These are phyloP conservation scores for Penicillium palitans DNA, from an alignment of 2,329 filamentous ascomycete species.

Conservation along the genomic window DNA sequence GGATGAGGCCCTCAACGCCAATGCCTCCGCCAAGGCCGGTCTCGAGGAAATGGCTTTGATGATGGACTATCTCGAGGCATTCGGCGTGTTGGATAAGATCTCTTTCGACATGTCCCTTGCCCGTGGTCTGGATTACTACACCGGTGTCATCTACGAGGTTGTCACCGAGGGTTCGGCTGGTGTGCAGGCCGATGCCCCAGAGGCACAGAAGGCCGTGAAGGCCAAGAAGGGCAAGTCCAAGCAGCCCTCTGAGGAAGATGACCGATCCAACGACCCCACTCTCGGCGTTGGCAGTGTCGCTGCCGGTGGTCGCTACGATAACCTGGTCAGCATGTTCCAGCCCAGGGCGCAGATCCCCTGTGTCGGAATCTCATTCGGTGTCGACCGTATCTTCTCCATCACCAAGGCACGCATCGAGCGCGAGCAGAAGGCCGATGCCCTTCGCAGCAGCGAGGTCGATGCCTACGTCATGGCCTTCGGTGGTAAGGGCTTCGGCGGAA, in stretches of 20 bases:
- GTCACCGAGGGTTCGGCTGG: conserved; percentile 74
- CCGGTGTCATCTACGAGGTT: conserved; percentile 86
- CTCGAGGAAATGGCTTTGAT: conserved; percentile 78
- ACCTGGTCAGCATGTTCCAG: conserved; percentile 91
- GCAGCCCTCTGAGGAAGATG: conserved; percentile 60
- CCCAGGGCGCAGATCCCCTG: conserved; percentile 84
- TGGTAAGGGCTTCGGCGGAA: conserved; percentile 76
- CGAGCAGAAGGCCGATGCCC: conserved; percentile 53
- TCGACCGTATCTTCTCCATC: conserved; percentile 93
- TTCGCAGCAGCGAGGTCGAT: conserved; percentile 75
- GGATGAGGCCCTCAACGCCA: conserved; percentile 67
- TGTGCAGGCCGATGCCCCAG: conserved; percentile 43
- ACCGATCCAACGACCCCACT: conserved; percentile 75
- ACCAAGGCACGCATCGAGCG: conserved; percentile 73
- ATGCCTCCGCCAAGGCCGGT: conserved; percentile 74
- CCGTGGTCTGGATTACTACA: conserved; percentile 90
- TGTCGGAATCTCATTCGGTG: conserved; percentile 88
- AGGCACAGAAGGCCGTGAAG: conserved; percentile 36
- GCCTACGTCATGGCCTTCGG: conserved; percentile 95
- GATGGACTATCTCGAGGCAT: conserved; percentile 78
- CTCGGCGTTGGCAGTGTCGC: conserved; percentile 85
- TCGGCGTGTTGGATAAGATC: conserved; percentile 69
- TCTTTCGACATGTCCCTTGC: conserved; percentile 90
- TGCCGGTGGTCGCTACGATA: conserved; percentile 87
- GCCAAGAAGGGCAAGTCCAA: conserved; percentile 52